phyloP scores from a whole-genome alignment of 2,329 filamentous ascomycete species.

The Lomentospora prolificans region DNA sequence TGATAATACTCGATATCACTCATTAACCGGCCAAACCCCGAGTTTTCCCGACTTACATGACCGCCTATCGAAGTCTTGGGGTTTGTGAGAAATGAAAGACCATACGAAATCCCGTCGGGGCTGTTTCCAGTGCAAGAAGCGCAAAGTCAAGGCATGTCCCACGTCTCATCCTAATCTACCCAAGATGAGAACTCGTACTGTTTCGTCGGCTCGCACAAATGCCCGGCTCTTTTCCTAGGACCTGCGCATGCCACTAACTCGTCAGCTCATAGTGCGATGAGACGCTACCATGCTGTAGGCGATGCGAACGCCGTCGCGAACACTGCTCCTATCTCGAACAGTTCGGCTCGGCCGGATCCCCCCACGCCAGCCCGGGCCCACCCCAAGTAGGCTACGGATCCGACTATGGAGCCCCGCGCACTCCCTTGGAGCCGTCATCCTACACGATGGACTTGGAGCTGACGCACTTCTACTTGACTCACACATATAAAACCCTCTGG shows the following conservation, averaged over 20 bases:
- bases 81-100: constrained; percentile 5
- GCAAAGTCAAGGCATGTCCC: constrained; percentile 12
- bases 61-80: too few relatives aligned
- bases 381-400: neutral
- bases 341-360: constrained; percentile 1
- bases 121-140: constrained; percentile 12
- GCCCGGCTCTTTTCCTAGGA: neutral
- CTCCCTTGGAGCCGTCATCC: neutral
- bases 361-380: neutral
- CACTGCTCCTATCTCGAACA: constrained; percentile 11
- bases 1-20: too few relatives aligned
- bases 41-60: neutral
- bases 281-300: constrained; percentile 11
- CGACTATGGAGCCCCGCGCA: neutral
- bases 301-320: constrained; percentile 10
- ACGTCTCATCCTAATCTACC: too few relatives aligned
- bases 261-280: constrained; percentile 12
- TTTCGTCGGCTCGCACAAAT: too few relatives aligned
- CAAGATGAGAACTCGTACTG: too few relatives aligned
- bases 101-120: constrained; percentile 12
- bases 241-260: neutral
- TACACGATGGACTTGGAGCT: constrained; percentile 11
- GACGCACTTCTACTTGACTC: constrained; percentile 12
- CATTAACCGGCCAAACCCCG: neutral
- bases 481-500: constrained; percentile 12